Base-by-base conservation (phyloP, 208 protist genomes). In the Ichthyophonus hoferi region DNA sequence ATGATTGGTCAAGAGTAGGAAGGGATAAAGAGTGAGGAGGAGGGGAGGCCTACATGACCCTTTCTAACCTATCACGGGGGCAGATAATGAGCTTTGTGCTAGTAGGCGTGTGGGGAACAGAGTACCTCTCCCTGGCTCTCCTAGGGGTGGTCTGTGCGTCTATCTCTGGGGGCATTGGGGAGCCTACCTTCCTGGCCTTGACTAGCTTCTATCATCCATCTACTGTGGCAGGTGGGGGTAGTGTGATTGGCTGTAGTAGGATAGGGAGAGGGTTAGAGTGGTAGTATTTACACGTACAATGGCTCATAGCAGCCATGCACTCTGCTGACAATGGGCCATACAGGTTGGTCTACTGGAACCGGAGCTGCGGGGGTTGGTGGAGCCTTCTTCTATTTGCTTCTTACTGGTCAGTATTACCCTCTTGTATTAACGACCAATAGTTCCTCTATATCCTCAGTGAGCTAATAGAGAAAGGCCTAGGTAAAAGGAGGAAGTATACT, bases 181-280 rank as follows among this genome's bases (percentile, higher is more conserved):
- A 81, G 35, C 77, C 77, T 31, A 81, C 77, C 34, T 81, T 81
- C 34, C 77, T 81, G 14, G 77, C 77, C 34, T 38, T 81, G 77
- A 81, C 77, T 38, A 81, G 77, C 34, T 81, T 34, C 34, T 81
- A 81, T 38, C 77, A 81, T 31, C 50, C 50, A 7, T n/a, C 14
- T 24, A 67, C 50, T n/a, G 50, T 67, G 50, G 50, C 50, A n/a
- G 50, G 50, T 67, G 24, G 50, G 7, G 50, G 7, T 7, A n/a
- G 50, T 67, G 50, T 67, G 50, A 7, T 7, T 67, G 50, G 7
- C 14, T 67, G 50, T 67, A n/a, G 7, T 7, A 24, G 50, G 50
- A 24, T 7, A 24, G 50, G 50, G 50, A 24, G 50, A 24, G 50
- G 50, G 50, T 7, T 7, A 24, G 50, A 24, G 50, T 7, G 50